phyloP scores from a whole-genome alignment of 768 basidiomycete species.

The Grammothele lineata region DNA sequence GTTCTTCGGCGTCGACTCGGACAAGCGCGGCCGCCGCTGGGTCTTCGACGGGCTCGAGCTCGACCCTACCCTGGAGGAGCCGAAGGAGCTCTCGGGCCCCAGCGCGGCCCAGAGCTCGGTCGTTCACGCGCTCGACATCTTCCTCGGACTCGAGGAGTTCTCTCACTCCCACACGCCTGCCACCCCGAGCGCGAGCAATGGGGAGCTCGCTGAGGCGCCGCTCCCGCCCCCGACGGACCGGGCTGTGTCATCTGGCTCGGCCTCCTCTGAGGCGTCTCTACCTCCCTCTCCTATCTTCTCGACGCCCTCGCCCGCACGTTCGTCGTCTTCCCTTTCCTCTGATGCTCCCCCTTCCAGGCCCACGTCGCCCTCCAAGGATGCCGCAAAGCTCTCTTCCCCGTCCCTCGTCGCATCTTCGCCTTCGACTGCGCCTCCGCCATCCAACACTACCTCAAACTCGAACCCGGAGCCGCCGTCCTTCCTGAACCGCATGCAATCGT shows the following conservation, averaged over 20 bases:
- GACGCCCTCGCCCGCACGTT: background rate
- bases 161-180: slow-evolving; percentile 23
- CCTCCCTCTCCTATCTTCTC: background rate
- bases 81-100: slow-evolving; percentile 47
- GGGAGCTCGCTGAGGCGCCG: slow-evolving; percentile 17
- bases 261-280: slow-evolving; percentile 22
- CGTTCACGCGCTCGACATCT: slow-evolving; percentile 50
- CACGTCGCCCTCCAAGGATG: background rate
- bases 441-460: too few species aligned
- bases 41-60: slow-evolving; percentile 43
- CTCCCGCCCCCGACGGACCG: too few species aligned
- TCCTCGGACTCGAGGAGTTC: slow-evolving; percentile 46
- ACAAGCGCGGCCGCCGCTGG: slow-evolving; percentile 28
- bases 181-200: slow-evolving; percentile 12
- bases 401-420: background rate
- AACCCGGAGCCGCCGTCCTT: slow-evolving; percentile 27
- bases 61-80: slow-evolving; percentile 26
- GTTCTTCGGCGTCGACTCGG: slow-evolving; percentile 53
- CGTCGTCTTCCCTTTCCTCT: slow-evolving; percentile 11
- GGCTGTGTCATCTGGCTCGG: background rate
- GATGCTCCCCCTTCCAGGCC: slow-evolving; percentile 2
- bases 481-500: slow-evolving; percentile 51
- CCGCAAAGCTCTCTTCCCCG: background rate
- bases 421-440: background rate
- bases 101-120: slow-evolving; percentile 61